A percentile compares a stretch with the other conserved stretches of the same genome.
Evolutionary conservation across 805 yeast genomes (phyloP).

Genomic region (Hanseniaspora taiwanica): DNA sequence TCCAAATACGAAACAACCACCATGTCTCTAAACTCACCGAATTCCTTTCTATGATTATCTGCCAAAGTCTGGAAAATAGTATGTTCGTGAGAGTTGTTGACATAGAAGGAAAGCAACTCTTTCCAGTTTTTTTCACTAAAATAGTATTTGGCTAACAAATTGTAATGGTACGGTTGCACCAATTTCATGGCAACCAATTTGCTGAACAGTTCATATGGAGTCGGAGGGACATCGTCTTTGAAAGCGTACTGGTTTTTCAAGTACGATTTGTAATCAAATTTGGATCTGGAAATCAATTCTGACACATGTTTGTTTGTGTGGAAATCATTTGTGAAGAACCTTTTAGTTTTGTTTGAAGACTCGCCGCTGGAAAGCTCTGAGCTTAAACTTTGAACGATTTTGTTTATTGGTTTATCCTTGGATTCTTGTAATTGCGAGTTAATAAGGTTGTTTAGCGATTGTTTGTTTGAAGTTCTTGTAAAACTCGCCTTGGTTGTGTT

Average conservation of each 20-base stretch:
- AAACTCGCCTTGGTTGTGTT: neutral
- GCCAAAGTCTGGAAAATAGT: neutral
- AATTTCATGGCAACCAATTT: neutral
- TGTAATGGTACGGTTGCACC: neutral
- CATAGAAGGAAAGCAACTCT: constrained; percentile 1
- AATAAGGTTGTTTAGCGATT: neutral
- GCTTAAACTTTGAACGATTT: neutral
- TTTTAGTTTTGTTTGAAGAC: neutral
- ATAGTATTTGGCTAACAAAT: neutral
- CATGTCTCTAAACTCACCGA: neutral
- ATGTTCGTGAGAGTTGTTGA: neutral
- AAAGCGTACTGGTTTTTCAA: neutral
- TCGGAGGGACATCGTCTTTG: neutral
- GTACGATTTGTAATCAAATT: neutral
- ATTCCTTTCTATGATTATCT: neutral
- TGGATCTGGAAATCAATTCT: neutral
- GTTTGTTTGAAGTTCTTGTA: neutral
- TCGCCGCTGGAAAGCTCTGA: neutral
- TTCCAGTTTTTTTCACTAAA: neutral
- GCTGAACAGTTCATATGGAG: constrained; percentile 1
- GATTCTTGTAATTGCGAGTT: neutral
- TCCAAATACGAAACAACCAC: neutral
- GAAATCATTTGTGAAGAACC: neutral
- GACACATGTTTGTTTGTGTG: neutral
- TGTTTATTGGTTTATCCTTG: neutral